A percentile compares a stretch with the other conserved stretches of the same genome.
These are phyloP conservation scores for Amborella trichopoda DNA, from an alignment of 164 flowering plant species.

Conservation along the genomic window DNA sequence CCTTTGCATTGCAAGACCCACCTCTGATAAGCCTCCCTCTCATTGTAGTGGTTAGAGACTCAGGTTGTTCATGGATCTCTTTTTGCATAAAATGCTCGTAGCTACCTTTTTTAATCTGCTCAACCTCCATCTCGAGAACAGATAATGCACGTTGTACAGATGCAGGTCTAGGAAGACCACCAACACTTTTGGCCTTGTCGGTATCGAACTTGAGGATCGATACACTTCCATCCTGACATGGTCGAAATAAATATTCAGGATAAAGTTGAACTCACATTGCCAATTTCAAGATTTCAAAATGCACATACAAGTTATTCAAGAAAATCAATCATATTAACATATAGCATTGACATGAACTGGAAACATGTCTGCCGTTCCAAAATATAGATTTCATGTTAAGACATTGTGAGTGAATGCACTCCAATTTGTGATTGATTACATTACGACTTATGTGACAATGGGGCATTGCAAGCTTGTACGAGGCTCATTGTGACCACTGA, in stretches of 20 bases:
- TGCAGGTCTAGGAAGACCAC: slow-evolving; percentile 49
- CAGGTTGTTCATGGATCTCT: slow-evolving; percentile 97
- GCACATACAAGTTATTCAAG: too few species aligned
- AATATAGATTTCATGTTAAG: too few species aligned
- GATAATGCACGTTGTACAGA: slow-evolving; percentile 93
- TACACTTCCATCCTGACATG: slow-evolving; percentile 69
- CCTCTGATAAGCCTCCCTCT: slow-evolving; percentile 89
- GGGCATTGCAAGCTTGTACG: too few species aligned
- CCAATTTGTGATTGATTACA: too few species aligned
- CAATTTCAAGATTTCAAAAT: too few species aligned
- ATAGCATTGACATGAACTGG: too few species aligned
- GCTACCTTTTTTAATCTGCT: slow-evolving; percentile 91
- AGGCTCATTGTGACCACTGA: too few species aligned
- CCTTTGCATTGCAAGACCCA: slow-evolving; percentile 67
- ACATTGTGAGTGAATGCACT: too few species aligned
- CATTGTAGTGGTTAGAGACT: slow-evolving; percentile 90
- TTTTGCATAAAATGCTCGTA: slow-evolving; percentile 97
- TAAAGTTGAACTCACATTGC: too few species aligned
- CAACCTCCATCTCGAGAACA: slow-evolving; percentile 94
- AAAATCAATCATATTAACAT: too few species aligned
- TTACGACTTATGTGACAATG: too few species aligned
- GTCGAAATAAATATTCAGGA: slow-evolving; percentile 4
- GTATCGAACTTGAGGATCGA: slow-evolving; percentile 70
- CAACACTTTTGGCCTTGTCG: slow-evolving; percentile 37
- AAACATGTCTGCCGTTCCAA: too few species aligned